Base-by-base conservation (phyloP, 1,139 yeast species). In the Spathaspora sp. region DNA sequence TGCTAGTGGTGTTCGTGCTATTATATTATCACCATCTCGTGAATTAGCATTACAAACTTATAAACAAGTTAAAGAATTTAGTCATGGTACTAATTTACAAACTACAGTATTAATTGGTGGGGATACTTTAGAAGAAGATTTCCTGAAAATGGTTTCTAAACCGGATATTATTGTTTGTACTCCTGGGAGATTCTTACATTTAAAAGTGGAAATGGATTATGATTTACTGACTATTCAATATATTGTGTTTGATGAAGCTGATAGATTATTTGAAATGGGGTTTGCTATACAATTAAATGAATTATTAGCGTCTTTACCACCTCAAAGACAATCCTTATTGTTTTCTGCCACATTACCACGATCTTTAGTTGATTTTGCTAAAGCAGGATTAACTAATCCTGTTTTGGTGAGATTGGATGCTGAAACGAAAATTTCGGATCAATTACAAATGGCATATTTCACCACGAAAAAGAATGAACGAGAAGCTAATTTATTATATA, bases 191-290 rank as follows among this genome's bases (percentile, higher is more conserved):
- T 93, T 95, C 60, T 69, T 93, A 67, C 99, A 95, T 77, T 78
- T 95, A 61, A 89, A 91, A 64, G 93, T 91, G 34, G 99, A 95
- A 69, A 95, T 95, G 99, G 81, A 81, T 52, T 74, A 93, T 48
- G 95, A 89, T 59, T 76, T 95, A 64, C 80, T 80, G 54, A 78
- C 90, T 2, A 81, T 93, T 18, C 96, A 93, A 62, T 91, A 88
- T 59, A 86, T 91, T 45, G 96, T 91, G 1, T 95, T 93, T 64
- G 99, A 95, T 70, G 99, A 95, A 73, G 99, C 99, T 33, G 99
- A 95, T 75, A 78, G 98, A 60, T 77, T 95, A 57, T 95, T 95
- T 61, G 99, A 95, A 68, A 86, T 91, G 87, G 98, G 99, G 46
- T 95, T 95, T 64, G 86, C 95, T 31, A 97, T 90, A 58, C 99